These are phyloP conservation scores for Physcia stellaris DNA, from an alignment of 495 filamentous ascomycete species.

Conservation along the genomic window DNA sequence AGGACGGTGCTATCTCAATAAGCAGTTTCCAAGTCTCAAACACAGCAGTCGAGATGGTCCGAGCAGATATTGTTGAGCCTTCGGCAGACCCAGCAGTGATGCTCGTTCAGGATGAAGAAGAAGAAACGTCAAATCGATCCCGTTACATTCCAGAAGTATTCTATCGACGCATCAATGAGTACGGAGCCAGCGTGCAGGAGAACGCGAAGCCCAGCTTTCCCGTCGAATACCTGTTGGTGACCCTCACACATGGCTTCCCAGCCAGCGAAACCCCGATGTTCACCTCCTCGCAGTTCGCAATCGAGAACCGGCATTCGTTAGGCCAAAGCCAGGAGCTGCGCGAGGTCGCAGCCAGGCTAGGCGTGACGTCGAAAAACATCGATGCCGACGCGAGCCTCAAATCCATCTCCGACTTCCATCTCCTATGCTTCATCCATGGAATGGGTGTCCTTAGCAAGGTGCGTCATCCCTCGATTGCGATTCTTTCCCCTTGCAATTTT, in stretches of 20 bases:
- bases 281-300: constrained; percentile 55
- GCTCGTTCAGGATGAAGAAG: constrained; percentile 87
- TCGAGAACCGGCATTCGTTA: constrained; percentile 78
- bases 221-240: constrained; percentile 90
- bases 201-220: constrained; percentile 95
- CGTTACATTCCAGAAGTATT: constrained; percentile 97
- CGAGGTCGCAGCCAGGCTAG: constrained; percentile 46
- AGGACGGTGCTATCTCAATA: constrained; percentile 74
- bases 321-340: constrained; percentile 69
- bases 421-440: constrained; percentile 73
- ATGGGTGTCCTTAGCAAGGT: constrained; percentile 77
- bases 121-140: constrained; percentile 50
- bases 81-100: constrained; percentile 86
- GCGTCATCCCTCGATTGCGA: constrained; percentile 17
- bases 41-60: constrained; percentile 90
- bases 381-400: constrained; percentile 49
- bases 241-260: constrained; percentile 93
- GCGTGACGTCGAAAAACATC: constrained; percentile 32
- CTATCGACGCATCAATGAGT: constrained; percentile 89
- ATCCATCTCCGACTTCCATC: constrained; percentile 81
- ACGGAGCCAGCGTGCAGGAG: constrained; percentile 89
- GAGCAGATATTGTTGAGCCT: constrained; percentile 88
- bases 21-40: constrained; percentile 92
- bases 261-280: constrained; percentile 64
- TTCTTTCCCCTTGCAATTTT: background rate